phyloP scores from a whole-genome alignment of 139 green algal genomes.

The Auxenochlorella pyrenoidosa region DNA sequence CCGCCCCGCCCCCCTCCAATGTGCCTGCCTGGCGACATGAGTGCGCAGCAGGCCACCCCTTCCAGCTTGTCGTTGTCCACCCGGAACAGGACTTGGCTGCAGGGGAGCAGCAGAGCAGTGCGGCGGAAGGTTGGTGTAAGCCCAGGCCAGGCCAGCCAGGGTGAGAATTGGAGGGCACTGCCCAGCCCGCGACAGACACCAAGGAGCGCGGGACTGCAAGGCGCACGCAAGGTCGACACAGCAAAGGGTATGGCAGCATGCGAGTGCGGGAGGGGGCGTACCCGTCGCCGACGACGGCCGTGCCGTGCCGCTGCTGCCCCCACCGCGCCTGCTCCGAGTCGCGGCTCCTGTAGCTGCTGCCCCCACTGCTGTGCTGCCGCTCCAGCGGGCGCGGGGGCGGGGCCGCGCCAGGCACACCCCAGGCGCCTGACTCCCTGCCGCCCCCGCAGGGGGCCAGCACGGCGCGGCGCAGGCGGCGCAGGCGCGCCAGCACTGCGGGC shows the following conservation, averaged over 20 bases:
- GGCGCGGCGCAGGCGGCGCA: conserved; percentile 19
- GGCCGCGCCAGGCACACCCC: background rate
- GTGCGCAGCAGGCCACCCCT: conserved; percentile 46
- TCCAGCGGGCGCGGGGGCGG: background rate
- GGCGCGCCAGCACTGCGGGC: background rate
- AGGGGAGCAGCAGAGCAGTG: background rate
- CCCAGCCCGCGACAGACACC: too few relatives aligned
- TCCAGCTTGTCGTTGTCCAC: conserved; percentile 53
- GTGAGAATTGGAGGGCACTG: too few relatives aligned
- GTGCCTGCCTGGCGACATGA: conserved; percentile 31
- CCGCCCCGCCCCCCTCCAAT: background rate
- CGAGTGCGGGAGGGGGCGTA: background rate
- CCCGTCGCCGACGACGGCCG: background rate
- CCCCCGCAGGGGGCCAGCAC: background rate
- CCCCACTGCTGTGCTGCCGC: background rate
- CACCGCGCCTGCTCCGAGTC: conserved; percentile 6
- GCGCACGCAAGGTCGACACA: background rate
- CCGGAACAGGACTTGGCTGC: conserved; percentile 38
- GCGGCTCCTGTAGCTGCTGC: conserved; percentile 14
- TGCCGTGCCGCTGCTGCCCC: conserved; percentile 9
- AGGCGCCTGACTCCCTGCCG: background rate
- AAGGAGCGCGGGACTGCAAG: too few relatives aligned
- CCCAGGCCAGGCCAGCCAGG: too few relatives aligned
- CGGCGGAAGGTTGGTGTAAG: background rate
- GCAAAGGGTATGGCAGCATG: background rate